Conservation (phyloP, 495 filamentous ascomycete species). For the Penicillium waksmanii region DNA sequence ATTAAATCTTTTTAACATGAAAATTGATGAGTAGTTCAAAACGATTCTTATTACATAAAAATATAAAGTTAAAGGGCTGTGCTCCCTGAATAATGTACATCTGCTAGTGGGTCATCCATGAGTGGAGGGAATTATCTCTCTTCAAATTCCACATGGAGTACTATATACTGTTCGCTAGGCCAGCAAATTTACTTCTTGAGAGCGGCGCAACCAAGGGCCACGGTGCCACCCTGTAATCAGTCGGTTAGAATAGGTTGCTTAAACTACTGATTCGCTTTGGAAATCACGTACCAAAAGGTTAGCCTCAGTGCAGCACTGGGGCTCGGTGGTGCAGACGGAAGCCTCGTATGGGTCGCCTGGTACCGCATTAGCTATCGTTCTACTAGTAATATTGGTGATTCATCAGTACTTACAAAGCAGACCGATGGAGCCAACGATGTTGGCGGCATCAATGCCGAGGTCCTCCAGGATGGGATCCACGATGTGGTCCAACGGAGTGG, state of each 20-base stretch:
- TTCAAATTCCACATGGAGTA: not conserved
- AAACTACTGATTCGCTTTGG: too few relatives aligned
- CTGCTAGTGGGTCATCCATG: not conserved
- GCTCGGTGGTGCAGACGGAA: conserved; percentile 22
- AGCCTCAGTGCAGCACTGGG: conserved; percentile 42
- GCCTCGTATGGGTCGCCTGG: conserved; percentile 35
- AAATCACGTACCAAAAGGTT: conserved; percentile 37
- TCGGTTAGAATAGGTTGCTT: not conserved
- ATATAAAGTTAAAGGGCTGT: not conserved
- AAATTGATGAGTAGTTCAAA: not conserved
- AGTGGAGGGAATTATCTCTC: not conserved
- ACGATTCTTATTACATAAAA: conserved; percentile 2
- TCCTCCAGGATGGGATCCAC: conserved; percentile 81
- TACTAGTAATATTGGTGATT: not conserved
- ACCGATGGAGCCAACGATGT: conserved; percentile 61
- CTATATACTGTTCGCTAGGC: not conserved
- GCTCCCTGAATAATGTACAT: conserved; percentile 10
- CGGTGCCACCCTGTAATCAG: conserved; percentile 23
- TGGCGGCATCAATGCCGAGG: conserved; percentile 79
- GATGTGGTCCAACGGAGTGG: conserved; percentile 38
- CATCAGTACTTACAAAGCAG: conserved; percentile 32
- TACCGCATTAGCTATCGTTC: conserved; percentile 2
- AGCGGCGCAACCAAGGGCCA: conserved; percentile 32
- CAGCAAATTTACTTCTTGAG: conserved; percentile 13
- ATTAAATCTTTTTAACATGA: not conserved